Evolutionary conservation across 2,329 filamentous ascomycete genomes (phyloP), one percentile per base, ranked within the genome.

Genomic region (Apiospora aurea): DNA sequence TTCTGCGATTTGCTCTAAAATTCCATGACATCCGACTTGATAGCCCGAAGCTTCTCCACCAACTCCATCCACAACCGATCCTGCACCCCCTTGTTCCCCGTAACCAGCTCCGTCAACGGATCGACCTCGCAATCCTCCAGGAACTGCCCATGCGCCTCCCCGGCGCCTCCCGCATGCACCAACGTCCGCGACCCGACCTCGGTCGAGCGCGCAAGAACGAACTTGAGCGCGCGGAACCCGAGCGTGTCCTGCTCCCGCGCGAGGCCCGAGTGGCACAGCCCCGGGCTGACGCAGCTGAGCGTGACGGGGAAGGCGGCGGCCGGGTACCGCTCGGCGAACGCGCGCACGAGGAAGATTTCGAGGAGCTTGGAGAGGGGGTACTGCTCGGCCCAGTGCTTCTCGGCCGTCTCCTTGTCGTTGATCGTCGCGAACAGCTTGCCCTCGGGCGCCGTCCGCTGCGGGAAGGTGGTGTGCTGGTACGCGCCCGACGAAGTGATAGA

Each of bases 221-320:
- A 44, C 85, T 47, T 13, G 82, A 71, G 24, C 66, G 76, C 43
- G 46, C 75, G 47, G n/a, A 69, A n/a, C 69, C 66, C 2, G n/a
- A 13, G 71, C 73, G 74, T 1, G 70, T 70, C 16, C 51, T 71
- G 0, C 69, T 41, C 0, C 87, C 83, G 1, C 87, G 81, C 75
- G 1, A 90, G 79, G 29, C 83, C 79, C 0, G 85, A 85, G 49
- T 87, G 81, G 76, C 88, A 90, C 44, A 87, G 80, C 1, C 88
- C 88, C 0, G 88, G 88, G 71, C 87, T 87, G 34, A 87, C 73
- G 73, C 82, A 81, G 75, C 88, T 89, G 72, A 90, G 74, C 1
- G 84, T 83, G 53, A 89, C 84, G 14, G 79, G 76, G 66, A 49
- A 78, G 73, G 11, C 73, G 1, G 69, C 13, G 0, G 72, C 68